These are phyloP conservation scores for Colletotrichum sublineola DNA, from an alignment of 2,329 filamentous ascomycete species.

Conservation along the genomic window DNA sequence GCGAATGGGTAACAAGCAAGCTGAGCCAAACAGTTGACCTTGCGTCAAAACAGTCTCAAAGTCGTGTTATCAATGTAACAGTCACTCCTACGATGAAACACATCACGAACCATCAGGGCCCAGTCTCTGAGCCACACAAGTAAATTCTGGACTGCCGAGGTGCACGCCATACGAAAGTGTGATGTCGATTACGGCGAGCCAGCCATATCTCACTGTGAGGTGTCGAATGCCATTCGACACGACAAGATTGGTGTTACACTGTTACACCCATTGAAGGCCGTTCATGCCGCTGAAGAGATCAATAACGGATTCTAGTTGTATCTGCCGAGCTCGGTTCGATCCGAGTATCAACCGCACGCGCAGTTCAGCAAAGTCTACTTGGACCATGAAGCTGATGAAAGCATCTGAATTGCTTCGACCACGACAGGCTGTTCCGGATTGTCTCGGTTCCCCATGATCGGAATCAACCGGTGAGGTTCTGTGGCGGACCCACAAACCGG, in stretches of 20 bases:
- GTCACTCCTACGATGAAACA: neutral
- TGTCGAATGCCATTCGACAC: neutral
- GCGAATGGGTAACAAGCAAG: neutral
- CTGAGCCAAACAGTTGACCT: neutral
- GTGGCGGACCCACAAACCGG: constrained; percentile 8
- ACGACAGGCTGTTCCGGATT: neutral
- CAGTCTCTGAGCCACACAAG: neutral
- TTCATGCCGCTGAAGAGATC: neutral
- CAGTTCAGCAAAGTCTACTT: neutral
- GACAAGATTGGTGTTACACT: neutral
- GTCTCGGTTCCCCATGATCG: neutral
- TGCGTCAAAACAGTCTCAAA: neutral
- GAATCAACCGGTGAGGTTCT: neutral
- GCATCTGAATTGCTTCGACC: neutral
- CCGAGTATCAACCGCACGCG: neutral
- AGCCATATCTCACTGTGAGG: neutral
- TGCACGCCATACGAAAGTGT: neutral
- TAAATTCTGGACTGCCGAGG: neutral
- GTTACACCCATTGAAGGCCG: neutral
- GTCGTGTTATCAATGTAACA: neutral
- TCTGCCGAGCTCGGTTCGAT: neutral
- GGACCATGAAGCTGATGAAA: neutral
- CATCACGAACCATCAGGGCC: neutral
- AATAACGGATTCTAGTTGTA: too few species aligned
- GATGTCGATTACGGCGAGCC: neutral